phyloP scores from a whole-genome alignment of 2,329 filamentous ascomycete genomes.

The Magnaporthiopsis rhizophila region DNA sequence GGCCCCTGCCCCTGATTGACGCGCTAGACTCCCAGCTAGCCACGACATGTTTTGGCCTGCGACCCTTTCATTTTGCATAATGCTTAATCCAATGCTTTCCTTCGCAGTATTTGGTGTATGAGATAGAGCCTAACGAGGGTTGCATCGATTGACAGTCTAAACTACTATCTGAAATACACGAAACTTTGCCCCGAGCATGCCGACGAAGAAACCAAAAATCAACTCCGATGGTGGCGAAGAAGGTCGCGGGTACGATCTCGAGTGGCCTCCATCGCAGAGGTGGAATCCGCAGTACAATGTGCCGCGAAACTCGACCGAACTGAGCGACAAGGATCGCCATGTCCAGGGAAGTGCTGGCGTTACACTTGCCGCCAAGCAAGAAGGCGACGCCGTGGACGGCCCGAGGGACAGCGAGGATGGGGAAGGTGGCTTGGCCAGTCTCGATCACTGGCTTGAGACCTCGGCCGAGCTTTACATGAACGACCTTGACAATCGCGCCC shows the following conservation, averaged over 20 bases:
- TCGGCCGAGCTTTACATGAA: not conserved
- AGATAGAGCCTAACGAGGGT: too few relatives aligned
- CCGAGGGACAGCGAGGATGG: not conserved
- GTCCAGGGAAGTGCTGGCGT: not conserved
- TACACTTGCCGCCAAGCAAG: not conserved
- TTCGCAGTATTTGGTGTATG: too few relatives aligned
- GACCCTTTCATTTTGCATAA: too few relatives aligned
- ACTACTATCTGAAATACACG: too few relatives aligned
- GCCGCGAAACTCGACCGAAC: not conserved
- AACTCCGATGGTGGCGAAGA: not conserved
- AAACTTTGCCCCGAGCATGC: not conserved
- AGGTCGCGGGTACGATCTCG: not conserved
- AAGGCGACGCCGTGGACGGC: not conserved
- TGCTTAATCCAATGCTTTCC: too few relatives aligned
- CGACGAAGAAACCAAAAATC: not conserved
- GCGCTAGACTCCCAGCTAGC: too few relatives aligned
- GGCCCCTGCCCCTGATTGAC: too few relatives aligned
- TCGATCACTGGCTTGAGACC: not conserved
- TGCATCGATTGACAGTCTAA: too few relatives aligned
- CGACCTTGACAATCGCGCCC: not conserved
- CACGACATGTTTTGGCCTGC: too few relatives aligned
- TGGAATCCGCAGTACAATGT: not conserved
- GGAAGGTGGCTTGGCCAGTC: not conserved
- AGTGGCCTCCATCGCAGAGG: not conserved
- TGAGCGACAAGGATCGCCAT: too few relatives aligned